Evolutionary conservation across 495 filamentous ascomycete species (phyloP), one percentile per base, ranked within the genome.

Genomic region (Pyrenula massariospora): DNA sequence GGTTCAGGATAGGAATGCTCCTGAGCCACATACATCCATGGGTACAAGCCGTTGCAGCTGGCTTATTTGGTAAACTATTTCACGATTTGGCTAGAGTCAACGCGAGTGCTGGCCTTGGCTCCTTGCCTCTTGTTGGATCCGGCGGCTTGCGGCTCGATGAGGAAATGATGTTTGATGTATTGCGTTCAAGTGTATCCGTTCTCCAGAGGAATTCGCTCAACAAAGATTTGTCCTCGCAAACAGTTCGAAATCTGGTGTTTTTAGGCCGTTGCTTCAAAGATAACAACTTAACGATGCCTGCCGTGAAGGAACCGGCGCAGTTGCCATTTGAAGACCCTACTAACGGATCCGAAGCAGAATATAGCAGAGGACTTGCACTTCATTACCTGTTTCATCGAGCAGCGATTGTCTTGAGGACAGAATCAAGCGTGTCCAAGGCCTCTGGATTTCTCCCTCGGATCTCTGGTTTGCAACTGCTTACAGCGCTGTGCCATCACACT

Each of bases 161-260:
- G 12, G 75, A 82, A 10, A 81, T 85, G 31, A 82, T 95, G 69
- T 68, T 82, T 15, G 74, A 82, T 21, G 67, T 92, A 22, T 81
- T 86, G 24, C 75, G 78, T 19, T 78, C 80, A 36, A 80, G 81
- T 52, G 66, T 91, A 3, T 76, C 79, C 54, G 81, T 84, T 42
- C 76, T 96, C 24, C 84, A 77, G 36, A 82, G 81, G 0, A 78
- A 80, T 0, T 78, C 80, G 24, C 70, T 93, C 23, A 81, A 70
- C 47, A 82, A 89, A 57, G 77, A 82, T 21, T 73, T 95, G 23
- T 84, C 84, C 0, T 77, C 77, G 57, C 88, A 92, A 64, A 81
- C 77, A 25, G 82, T 87, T 24, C 82, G 86, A 57, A 91, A 94
- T 61, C 71, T 91, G 36, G 70, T 86, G 21, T 94, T 94, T 75